A percentile compares a stretch with the other conserved stretches of the same genome.
Conservation (phyloP, 1,284 basidiomycete species). For the Ceratobasidium theobromae region DNA sequence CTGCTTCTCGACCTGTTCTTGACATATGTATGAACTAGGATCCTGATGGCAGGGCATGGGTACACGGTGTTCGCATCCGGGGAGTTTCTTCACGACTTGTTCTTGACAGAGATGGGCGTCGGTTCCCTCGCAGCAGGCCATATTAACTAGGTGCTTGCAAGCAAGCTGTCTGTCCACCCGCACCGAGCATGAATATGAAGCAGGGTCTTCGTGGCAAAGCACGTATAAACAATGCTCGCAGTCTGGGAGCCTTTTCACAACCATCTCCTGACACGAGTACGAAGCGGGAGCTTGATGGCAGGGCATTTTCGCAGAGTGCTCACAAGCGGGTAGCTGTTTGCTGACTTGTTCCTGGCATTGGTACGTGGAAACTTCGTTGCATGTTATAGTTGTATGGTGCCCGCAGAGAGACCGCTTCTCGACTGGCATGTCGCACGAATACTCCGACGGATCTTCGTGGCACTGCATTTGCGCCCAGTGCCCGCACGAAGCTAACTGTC, state of each 20-base stretch:
- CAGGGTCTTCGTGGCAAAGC: background rate
- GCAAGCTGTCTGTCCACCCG: conserved; percentile 47
- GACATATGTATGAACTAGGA: conserved; percentile 49
- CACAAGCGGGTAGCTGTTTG: too few species aligned
- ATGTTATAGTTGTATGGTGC: too few species aligned
- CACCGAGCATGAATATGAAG: conserved; percentile 47
- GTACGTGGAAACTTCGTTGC: too few species aligned
- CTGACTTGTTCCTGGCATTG: too few species aligned
- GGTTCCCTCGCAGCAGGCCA: background rate
- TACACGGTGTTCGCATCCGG: conserved; percentile 58
- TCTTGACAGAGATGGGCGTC: background rate
- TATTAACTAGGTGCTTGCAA: conserved; percentile 46
- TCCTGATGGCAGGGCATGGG: conserved; percentile 53
- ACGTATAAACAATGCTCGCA: background rate
- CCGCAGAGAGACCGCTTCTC: too few species aligned
- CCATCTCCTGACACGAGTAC: conserved; percentile 49
- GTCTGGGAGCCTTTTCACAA: conserved; percentile 46
- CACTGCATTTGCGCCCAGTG: too few species aligned
- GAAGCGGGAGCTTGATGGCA: conserved; percentile 49
- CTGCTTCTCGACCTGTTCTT: conserved; percentile 48
- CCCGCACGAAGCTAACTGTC: conserved; percentile 36
- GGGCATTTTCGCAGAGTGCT: conserved; percentile 47
- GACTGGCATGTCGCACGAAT: too few species aligned
- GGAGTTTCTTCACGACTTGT: conserved; percentile 51
- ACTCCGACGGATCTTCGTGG: too few species aligned